Percentiles rank a stretch among this genome's conserved stretches.
Evolutionary conservation across 2,329 filamentous ascomycete genomes (phyloP).

Genomic region (Neonectria coccinea): DNA sequence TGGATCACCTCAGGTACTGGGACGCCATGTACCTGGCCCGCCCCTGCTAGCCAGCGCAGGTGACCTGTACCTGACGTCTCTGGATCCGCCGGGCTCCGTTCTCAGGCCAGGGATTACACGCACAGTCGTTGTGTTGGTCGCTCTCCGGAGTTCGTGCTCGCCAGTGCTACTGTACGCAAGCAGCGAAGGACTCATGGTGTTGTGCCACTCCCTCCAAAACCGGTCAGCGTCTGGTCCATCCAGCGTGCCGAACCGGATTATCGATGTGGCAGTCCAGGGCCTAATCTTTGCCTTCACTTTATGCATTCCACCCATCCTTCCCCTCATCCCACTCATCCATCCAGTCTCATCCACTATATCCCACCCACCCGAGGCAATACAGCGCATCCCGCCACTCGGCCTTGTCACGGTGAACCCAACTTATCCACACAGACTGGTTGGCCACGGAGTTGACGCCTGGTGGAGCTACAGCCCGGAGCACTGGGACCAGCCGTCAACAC

Average conservation of each 20-base stretch:
- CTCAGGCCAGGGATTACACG: constrained; percentile 16
- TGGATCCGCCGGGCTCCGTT: constrained; percentile 33
- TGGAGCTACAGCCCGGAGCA: constrained; percentile 21
- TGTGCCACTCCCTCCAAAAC: constrained; percentile 27
- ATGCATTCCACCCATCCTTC: constrained; percentile 6
- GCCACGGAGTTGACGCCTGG: not conserved
- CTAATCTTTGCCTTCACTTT: constrained; percentile 5
- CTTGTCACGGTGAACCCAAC: constrained; percentile 15
- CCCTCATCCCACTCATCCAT: not conserved
- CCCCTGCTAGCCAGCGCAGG: constrained; percentile 50
- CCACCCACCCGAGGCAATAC: constrained; percentile 18
- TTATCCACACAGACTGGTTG: constrained; percentile 18
- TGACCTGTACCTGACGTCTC: constrained; percentile 54
- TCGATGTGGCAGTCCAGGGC: constrained; percentile 18
- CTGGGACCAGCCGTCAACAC: constrained; percentile 18
- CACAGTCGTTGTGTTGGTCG: constrained; percentile 11
- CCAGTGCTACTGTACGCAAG: constrained; percentile 27
- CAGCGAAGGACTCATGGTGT: constrained; percentile 19
- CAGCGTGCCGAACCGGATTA: constrained; percentile 4
- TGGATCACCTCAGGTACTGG: constrained; percentile 46
- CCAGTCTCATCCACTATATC: not conserved
- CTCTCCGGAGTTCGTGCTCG: constrained; percentile 13
- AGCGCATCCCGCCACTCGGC: constrained; percentile 19
- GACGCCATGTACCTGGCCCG: constrained; percentile 51
- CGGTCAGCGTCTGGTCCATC: constrained; percentile 22